A percentile compares a stretch with the other conserved stretches of the same genome.
phyloP scores from a whole-genome alignment of 805 yeast genomes.

The Jamesozyma hellenica region DNA sequence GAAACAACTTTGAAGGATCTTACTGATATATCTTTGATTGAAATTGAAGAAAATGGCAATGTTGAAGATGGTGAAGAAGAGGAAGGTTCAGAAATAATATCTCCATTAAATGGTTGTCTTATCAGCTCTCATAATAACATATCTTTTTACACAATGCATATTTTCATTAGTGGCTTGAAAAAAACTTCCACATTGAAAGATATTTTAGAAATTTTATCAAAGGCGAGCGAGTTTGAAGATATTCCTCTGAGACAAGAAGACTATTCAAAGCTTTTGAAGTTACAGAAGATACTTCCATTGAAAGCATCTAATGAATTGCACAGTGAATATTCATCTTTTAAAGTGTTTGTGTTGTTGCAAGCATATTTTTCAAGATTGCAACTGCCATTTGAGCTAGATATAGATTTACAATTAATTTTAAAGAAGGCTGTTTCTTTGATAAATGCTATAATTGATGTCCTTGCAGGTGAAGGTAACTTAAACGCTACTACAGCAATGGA shows the following conservation, averaged over 20 bases:
- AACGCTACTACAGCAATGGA: slow-evolving; percentile 81
- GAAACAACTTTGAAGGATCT: slow-evolving; percentile 63
- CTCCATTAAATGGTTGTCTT: slow-evolving; percentile 60
- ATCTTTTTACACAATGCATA: slow-evolving; percentile 56
- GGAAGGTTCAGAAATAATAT: slow-evolving; percentile 33
- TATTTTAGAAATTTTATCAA: slow-evolving; percentile 53
- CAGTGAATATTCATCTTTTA: slow-evolving; percentile 45
- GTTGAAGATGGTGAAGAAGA: slow-evolving; percentile 17
- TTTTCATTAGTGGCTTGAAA: slow-evolving; percentile 41
- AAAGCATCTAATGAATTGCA: slow-evolving; percentile 32
- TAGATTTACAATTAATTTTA: slow-evolving; percentile 49
- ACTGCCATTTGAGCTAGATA: slow-evolving; percentile 50
- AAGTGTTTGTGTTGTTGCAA: slow-evolving; percentile 67
- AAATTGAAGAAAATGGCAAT: slow-evolving; percentile 29
- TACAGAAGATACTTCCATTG: slow-evolving; percentile 56
- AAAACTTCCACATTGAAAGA: slow-evolving; percentile 49
- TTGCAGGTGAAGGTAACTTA: slow-evolving; percentile 71
- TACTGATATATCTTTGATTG: slow-evolving; percentile 50
- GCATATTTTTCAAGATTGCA: slow-evolving; percentile 64
- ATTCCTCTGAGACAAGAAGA: slow-evolving; percentile 60
- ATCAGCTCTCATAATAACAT: slow-evolving; percentile 67
- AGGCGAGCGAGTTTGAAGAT: slow-evolving; percentile 64
- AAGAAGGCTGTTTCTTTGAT: slow-evolving; percentile 41
- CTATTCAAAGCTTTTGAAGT: slow-evolving; percentile 33
- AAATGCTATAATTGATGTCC: slow-evolving; percentile 60